These are phyloP conservation scores for Nissolia schottii DNA, from an alignment of 306 rosid species.

Conservation along the genomic window DNA sequence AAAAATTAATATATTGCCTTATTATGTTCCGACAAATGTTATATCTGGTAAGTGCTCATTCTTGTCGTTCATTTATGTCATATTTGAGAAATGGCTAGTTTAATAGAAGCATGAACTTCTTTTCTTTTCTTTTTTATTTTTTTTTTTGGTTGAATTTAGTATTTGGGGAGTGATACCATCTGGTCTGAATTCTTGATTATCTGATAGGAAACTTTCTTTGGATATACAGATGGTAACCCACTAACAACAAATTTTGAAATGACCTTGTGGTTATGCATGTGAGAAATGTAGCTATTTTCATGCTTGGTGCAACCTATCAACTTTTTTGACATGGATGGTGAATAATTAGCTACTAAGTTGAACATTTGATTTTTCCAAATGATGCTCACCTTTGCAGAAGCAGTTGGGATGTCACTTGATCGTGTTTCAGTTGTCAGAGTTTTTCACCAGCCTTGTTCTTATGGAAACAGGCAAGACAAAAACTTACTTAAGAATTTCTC, in stretches of 20 bases:
- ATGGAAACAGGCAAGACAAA: conserved; percentile 70
- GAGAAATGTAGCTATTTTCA: conserved; percentile 7
- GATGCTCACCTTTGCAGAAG: conserved; percentile 50
- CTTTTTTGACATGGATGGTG: background rate
- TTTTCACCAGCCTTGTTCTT: conserved; percentile 74
- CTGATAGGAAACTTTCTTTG: background rate
- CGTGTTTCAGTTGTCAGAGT: conserved; percentile 69
- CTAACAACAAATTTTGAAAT: conserved; percentile 3
- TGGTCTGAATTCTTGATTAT: background rate
- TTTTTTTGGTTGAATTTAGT: conserved; percentile 15
- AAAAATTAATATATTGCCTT: conserved; percentile 57
- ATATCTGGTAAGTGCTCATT: conserved; percentile 55
- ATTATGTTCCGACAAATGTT: conserved; percentile 65
- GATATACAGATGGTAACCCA: background rate
- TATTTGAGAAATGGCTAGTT: conserved; percentile 13
- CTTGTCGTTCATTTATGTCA: conserved; percentile 19
- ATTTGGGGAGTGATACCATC: conserved; percentile 11
- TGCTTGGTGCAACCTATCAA: background rate
- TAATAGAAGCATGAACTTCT: background rate
- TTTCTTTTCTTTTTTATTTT: conserved; percentile 16
- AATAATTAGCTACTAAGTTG: too few relatives aligned
- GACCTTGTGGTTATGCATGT: conserved; percentile 2
- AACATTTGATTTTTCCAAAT: conserved; percentile 20
- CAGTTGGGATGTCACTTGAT: conserved; percentile 69
- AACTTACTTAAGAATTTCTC: conserved; percentile 24